Conservation (phyloP, 192 early-diverging fungal genomes). For the Dispira parvispora region DNA sequence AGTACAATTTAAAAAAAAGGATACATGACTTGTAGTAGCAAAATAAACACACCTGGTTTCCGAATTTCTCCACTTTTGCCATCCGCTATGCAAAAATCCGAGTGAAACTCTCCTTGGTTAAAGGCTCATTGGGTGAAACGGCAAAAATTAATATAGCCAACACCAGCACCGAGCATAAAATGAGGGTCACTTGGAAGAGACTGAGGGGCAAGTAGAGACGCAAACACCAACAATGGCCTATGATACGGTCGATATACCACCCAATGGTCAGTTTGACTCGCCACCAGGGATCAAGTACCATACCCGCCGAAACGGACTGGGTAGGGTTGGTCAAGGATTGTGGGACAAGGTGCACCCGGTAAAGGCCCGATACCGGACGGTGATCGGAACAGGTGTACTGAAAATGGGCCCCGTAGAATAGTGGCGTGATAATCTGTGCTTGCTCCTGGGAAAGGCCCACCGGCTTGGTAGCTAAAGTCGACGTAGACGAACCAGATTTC, state of each 20-base stretch:
- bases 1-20: too few relatives aligned
- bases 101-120: background rate
- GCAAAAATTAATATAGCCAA: background rate
- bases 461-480: too few relatives aligned
- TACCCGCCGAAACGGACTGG: background rate
- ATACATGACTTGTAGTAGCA: too few relatives aligned
- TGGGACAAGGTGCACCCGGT: background rate
- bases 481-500: too few relatives aligned
- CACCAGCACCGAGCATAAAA: background rate
- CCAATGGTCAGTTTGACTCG: background rate
- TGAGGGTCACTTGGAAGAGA: background rate
- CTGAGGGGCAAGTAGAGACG: background rate
- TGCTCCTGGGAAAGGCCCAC: too few relatives aligned
- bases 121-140: background rate
- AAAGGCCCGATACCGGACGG: constrained; percentile 7
- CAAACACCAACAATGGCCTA: constrained; percentile 1
- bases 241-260: background rate
- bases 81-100: too few relatives aligned
- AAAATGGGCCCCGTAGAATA: background rate
- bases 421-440: background rate
- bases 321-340: background rate
- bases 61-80: too few relatives aligned
- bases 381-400: constrained; percentile 5
- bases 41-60: too few relatives aligned
- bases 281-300: constrained; percentile 5